Evolutionary conservation across 2,329 filamentous ascomycete genomes (phyloP).

Genomic region (Lachnellula subtilissima): DNA sequence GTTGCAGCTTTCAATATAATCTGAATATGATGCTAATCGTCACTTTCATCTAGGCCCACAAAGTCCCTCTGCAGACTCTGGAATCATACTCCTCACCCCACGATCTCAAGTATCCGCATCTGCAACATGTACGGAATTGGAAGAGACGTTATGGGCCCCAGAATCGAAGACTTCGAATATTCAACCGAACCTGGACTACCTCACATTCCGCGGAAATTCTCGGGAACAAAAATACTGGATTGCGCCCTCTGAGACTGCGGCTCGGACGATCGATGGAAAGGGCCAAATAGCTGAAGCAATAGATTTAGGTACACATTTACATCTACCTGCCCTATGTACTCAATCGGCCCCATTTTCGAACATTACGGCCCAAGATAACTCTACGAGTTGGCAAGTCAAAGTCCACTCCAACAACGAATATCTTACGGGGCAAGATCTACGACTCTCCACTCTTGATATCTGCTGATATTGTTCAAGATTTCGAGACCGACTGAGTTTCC

Average conservation of each 20-base stretch:
- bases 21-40: not conserved
- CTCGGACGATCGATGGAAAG: slow-evolving; percentile 14
- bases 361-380: slow-evolving; percentile 30
- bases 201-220: slow-evolving; percentile 15
- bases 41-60: slow-evolving; percentile 9
- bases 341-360: slow-evolving; percentile 36
- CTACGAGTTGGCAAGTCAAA: slow-evolving; percentile 35
- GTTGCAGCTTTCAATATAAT: not conserved
- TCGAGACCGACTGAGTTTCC: slow-evolving; percentile 46
- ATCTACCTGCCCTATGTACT: slow-evolving; percentile 46
- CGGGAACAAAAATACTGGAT: slow-evolving; percentile 21
- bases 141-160: slow-evolving; percentile 18
- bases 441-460: not conserved
- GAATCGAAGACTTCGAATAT: slow-evolving; percentile 13
- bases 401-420: slow-evolving; percentile 39
- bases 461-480: slow-evolving; percentile 11
- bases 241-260: slow-evolving; percentile 3
- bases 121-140: slow-evolving; percentile 14
- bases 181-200: slow-evolving; percentile 18
- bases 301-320: slow-evolving; percentile 21
- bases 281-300: slow-evolving; percentile 28
- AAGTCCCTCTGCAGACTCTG: slow-evolving; percentile 18
- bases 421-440: slow-evolving; percentile 38
- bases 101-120: slow-evolving; percentile 16
- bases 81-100: slow-evolving; percentile 13